Evolutionary conservation across 2,329 filamentous ascomycete species (phyloP).

Genomic region (Verticillium alfalfae): DNA sequence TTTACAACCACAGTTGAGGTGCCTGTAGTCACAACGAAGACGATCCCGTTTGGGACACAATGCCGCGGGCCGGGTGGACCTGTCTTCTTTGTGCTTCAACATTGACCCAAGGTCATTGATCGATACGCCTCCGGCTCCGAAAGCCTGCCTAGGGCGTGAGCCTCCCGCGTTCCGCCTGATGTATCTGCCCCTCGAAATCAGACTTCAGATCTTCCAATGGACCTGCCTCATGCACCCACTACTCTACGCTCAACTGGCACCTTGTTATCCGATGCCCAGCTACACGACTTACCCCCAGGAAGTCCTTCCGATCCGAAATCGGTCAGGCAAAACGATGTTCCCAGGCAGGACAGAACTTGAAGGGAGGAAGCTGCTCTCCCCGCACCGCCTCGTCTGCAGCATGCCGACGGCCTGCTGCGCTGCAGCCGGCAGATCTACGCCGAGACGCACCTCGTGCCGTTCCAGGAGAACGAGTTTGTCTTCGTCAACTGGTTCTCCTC

Average conservation of each 20-base stretch:
- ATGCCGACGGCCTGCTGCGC: constrained; percentile 34
- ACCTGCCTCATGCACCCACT: constrained; percentile 31
- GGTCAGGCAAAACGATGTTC: not conserved
- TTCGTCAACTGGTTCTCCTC: constrained; percentile 41
- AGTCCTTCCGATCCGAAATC: constrained; percentile 9
- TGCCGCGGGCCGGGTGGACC: not conserved
- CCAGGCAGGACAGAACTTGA: not conserved
- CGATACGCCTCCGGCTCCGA: not conserved
- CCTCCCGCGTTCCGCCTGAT: constrained; percentile 19
- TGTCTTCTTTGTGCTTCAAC: not conserved
- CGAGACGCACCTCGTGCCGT: constrained; percentile 34
- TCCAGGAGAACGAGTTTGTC: constrained; percentile 36
- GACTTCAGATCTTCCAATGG: constrained; percentile 39
- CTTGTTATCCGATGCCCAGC: constrained; percentile 30
- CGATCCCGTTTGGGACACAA: not conserved
- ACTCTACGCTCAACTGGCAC: constrained; percentile 29
- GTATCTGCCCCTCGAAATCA: constrained; percentile 36
- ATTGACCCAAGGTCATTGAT: not conserved
- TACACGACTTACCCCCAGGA: constrained; percentile 24
- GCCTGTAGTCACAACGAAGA: not conserved
- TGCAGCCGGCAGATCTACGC: constrained; percentile 33
- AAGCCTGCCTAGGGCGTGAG: not conserved
- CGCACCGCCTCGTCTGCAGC: constrained; percentile 28
- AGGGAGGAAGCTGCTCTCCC: constrained; percentile 19
- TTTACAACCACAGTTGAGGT: not conserved